These are phyloP conservation scores for Phaeosphaeriaceae sp. DNA, from an alignment of 2,329 filamentous ascomycete species.

Conservation along the genomic window DNA sequence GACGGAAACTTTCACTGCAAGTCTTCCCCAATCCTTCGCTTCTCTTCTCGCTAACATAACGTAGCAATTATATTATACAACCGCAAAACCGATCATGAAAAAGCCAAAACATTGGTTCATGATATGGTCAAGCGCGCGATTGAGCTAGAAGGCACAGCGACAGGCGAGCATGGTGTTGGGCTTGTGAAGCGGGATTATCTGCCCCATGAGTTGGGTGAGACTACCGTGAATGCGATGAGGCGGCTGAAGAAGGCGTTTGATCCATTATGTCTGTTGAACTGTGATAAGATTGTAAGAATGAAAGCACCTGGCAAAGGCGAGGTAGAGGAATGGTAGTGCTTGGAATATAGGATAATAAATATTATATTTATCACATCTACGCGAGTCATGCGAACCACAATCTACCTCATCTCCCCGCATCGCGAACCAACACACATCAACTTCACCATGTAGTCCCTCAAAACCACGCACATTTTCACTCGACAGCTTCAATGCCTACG, in stretches of 20 bases:
- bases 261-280: slow-evolving; percentile 70
- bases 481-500: slow-evolving; percentile 38
- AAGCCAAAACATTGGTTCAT: slow-evolving; percentile 75
- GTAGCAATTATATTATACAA: slow-evolving; percentile 67
- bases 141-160: slow-evolving; percentile 84
- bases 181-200: slow-evolving; percentile 86
- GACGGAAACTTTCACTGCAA: slow-evolving; percentile 76
- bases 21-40: slow-evolving; percentile 26
- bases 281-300: slow-evolving; percentile 69
- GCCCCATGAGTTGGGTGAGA: slow-evolving; percentile 74
- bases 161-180: slow-evolving; percentile 84
- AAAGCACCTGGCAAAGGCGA: slow-evolving; percentile 58
- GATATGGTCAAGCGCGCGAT: slow-evolving; percentile 86
- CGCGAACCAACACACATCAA: neutral
- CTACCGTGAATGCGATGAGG: slow-evolving; percentile 81
- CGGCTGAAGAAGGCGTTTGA: slow-evolving; percentile 85
- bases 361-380: too few species aligned
- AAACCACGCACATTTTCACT: neutral
- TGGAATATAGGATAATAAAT: slow-evolving; percentile 1
- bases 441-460: slow-evolving; percentile 25
- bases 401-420: neutral
- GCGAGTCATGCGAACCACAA: slow-evolving; percentile 2
- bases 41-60: slow-evolving; percentile 6
- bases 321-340: slow-evolving; percentile 52
- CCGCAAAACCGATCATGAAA: slow-evolving; percentile 67